Evolutionary conservation across 176 grass and related monocot species (phyloP).

Genomic region (Echinochloa phyllopogon): DNA sequence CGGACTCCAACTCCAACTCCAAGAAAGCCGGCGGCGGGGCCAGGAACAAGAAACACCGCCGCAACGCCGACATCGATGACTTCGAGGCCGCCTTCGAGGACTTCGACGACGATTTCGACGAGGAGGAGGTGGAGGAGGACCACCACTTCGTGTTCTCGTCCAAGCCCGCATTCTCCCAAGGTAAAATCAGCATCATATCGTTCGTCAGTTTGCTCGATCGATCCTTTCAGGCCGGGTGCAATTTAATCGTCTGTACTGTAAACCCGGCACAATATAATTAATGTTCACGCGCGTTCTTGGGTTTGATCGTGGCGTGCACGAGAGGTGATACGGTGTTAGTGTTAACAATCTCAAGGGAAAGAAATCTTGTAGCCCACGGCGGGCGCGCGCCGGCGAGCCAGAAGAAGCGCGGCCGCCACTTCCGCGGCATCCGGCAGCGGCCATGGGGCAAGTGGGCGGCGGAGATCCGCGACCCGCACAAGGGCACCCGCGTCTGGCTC

Average conservation of each 20-base stretch:
- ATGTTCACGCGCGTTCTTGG: background rate
- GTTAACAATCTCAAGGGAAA: slow-evolving; percentile 23
- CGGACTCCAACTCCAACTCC: background rate
- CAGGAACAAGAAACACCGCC: slow-evolving; percentile 15
- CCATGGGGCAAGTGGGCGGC: slow-evolving; percentile 90
- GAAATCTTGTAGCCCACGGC: slow-evolving; percentile 21
- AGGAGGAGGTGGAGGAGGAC: background rate
- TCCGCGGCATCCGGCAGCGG: slow-evolving; percentile 72
- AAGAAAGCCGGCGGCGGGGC: slow-evolving; percentile 11
- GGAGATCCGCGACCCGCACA: slow-evolving; percentile 87
- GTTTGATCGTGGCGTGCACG: background rate
- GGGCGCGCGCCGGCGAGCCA: slow-evolving; percentile 4
- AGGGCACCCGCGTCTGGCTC: slow-evolving; percentile 86
- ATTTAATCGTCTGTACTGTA: too few relatives aligned
- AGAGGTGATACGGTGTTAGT: background rate
- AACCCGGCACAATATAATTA: background rate
- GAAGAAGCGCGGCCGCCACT: slow-evolving; percentile 41
- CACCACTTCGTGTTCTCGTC: slow-evolving; percentile 45
- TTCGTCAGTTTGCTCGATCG: too few relatives aligned
- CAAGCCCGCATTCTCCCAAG: slow-evolving; percentile 30
- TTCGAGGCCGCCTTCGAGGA: slow-evolving; percentile 77
- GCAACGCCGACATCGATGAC: slow-evolving; percentile 32
- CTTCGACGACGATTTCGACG: slow-evolving; percentile 60
- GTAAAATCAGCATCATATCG: slow-evolving; percentile 22
- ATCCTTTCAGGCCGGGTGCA: too few relatives aligned